Conservation (phyloP, 2,329 filamentous ascomycete species). For the Alternaria triticimaculans region DNA sequence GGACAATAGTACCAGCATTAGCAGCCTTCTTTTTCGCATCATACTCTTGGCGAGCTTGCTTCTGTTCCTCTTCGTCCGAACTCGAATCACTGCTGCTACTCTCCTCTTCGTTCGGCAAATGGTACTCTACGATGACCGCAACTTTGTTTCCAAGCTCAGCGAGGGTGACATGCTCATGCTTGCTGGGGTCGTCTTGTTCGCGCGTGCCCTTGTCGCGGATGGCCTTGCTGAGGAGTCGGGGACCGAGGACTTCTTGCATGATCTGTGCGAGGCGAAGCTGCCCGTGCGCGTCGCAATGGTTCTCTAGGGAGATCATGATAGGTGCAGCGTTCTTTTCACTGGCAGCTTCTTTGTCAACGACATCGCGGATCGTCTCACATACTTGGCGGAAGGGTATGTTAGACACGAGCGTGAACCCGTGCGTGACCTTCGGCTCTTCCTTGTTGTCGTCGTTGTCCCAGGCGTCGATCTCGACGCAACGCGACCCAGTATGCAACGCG, state of each 20-base stretch:
- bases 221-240: conserved; percentile 64
- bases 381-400: conserved; percentile 69
- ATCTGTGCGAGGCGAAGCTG: conserved; percentile 68
- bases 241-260: conserved; percentile 68
- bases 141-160: conserved; percentile 68
- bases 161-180: conserved; percentile 61
- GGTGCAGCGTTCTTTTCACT: conserved; percentile 60
- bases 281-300: conserved; percentile 67
- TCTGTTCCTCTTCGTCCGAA: conserved; percentile 52
- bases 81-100: conserved; percentile 44
- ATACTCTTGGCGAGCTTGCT: conserved; percentile 62
- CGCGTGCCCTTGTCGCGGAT: conserved; percentile 63
- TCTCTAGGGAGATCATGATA: conserved; percentile 70
- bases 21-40: conserved; percentile 59
- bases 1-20: conserved; percentile 61
- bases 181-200: conserved; percentile 59
- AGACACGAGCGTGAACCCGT: conserved; percentile 72
- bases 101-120: conserved; percentile 61
- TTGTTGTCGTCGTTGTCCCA: conserved; percentile 69
- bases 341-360: conserved; percentile 64
- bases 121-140: conserved; percentile 72
- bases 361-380: conserved; percentile 69
- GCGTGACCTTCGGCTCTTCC: conserved; percentile 73
- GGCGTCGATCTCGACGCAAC: conserved; percentile 76
- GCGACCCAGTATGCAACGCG: conserved; percentile 66